A percentile compares a stretch with the other conserved stretches of the same genome.
Evolutionary conservation across 371 early-diverging fungal genomes (phyloP).

Genomic region (Mucor irregularis): DNA sequence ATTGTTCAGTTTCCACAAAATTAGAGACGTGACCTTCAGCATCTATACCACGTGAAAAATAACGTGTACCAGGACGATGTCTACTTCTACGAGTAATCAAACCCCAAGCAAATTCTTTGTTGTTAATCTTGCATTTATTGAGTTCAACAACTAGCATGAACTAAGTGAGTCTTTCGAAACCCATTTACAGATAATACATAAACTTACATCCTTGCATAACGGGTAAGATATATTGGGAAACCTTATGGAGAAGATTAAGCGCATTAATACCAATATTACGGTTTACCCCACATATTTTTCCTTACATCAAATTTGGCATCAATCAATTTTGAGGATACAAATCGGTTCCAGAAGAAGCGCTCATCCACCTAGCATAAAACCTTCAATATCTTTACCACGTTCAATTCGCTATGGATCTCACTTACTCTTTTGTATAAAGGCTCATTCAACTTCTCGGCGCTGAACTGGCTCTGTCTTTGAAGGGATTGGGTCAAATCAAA

Average conservation of each 20-base stretch:
- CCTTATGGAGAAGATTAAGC: conserved; percentile 32
- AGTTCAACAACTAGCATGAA: conserved; percentile 56
- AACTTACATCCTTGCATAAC: conserved; percentile 88
- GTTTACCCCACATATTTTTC: not conserved
- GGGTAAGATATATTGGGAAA: conserved; percentile 82
- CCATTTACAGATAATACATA: not conserved
- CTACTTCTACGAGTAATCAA: conserved; percentile 85
- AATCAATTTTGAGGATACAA: conserved; percentile 67
- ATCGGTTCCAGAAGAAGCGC: conserved; percentile 91
- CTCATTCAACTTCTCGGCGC: conserved; percentile 11
- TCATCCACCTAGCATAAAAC: conserved; percentile 66
- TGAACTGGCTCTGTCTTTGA: conserved; percentile 68
- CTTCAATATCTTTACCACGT: not conserved
- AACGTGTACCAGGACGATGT: conserved; percentile 85
- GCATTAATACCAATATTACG: too few species aligned
- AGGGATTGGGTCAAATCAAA: conserved; percentile 84
- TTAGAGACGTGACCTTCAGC: conserved; percentile 94
- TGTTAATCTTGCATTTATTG: conserved; percentile 53
- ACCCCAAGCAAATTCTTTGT: conserved; percentile 66
- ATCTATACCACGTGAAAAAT: conserved; percentile 95
- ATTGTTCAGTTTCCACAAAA: conserved; percentile 98
- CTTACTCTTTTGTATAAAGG: conserved; percentile 52
- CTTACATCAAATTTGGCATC: conserved; percentile 56
- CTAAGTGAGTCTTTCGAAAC: not conserved
- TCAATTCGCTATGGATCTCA: too few species aligned